Evolutionary conservation across 106 monocot genomes (phyloP).

Genomic region (Hemerocallis citrina): DNA sequence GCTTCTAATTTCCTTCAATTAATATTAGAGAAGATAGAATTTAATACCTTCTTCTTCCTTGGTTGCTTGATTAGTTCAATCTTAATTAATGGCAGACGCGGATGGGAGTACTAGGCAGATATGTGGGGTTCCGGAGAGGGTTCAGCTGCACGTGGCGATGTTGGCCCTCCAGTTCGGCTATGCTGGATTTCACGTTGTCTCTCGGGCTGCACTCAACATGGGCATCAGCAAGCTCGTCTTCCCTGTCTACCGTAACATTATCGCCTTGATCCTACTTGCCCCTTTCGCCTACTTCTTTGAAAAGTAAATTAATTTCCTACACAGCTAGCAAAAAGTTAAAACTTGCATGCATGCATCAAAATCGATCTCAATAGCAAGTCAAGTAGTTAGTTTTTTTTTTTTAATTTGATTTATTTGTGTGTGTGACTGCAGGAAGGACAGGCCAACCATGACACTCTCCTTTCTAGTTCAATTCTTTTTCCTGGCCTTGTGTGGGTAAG

Average conservation of each 20-base stretch:
- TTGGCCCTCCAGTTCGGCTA: constrained; percentile 64
- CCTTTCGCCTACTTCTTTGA: constrained; percentile 86
- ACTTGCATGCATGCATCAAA: not conserved
- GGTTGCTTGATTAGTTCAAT: too few relatives aligned
- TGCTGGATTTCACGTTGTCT: constrained; percentile 77
- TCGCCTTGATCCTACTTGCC: constrained; percentile 50
- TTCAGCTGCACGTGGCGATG: constrained; percentile 67
- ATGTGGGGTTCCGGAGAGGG: constrained; percentile 66
- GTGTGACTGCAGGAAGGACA: constrained; percentile 73
- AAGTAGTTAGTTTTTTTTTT: not conserved
- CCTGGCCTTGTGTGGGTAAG: constrained; percentile 66
- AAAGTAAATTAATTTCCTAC: constrained; percentile 26
- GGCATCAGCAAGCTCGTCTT: constrained; percentile 74
- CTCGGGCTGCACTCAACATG: constrained; percentile 71
- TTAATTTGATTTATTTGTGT: too few relatives aligned
- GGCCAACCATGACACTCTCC: constrained; percentile 46
- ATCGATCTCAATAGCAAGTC: not conserved
- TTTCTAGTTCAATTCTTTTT: constrained; percentile 69
- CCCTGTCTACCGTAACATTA: constrained; percentile 77
- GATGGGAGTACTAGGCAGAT: constrained; percentile 17
- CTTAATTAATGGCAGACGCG: constrained; percentile 33
- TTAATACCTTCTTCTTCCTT: too few relatives aligned
- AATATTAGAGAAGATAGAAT: too few relatives aligned
- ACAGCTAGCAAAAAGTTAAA: not conserved
- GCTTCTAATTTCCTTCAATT: too few relatives aligned